Conservation (phyloP, 176 grass and related monocot genomes). For the Triticum timopheevii region DNA sequence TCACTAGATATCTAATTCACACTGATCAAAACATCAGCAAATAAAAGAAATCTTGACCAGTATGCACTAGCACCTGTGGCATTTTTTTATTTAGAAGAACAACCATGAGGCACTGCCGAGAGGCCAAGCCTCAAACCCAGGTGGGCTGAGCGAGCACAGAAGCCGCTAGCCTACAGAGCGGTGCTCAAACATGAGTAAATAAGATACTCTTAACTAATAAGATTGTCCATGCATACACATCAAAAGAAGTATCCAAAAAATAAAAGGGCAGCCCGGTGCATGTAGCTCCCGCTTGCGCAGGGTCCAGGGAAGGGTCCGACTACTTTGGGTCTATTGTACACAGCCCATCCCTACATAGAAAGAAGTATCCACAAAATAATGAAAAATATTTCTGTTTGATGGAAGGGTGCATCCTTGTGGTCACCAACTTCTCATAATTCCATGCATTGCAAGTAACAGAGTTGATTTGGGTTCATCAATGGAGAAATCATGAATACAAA, state of each 20-base stretch:
- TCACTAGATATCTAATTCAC: conserved; percentile 17
- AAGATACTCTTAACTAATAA: conserved; percentile 4
- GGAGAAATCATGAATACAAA: neutral
- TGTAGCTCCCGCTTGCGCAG: too few species aligned
- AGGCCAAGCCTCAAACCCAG: too few species aligned
- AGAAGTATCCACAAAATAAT: conserved; percentile 1
- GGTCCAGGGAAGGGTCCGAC: too few species aligned
- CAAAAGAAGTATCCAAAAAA: conserved; percentile 5
- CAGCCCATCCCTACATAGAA: too few species aligned
- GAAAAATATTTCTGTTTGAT: neutral
- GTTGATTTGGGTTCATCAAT: neutral
- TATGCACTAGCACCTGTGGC: neutral
- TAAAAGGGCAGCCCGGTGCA: too few species aligned
- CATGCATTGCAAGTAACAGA: neutral
- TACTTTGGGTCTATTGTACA: too few species aligned
- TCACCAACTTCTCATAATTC: conserved; percentile 2
- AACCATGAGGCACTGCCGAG: neutral
- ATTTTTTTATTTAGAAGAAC: neutral
- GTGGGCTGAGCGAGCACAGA: neutral
- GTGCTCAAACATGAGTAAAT: neutral
- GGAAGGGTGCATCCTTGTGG: neutral
- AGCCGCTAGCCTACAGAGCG: neutral
- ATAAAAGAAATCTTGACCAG: neutral
- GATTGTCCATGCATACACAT: neutral
- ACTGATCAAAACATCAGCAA: neutral